These are phyloP conservation scores for Setomelanomma holmii DNA, from an alignment of 2,329 filamentous ascomycete genomes.

Conservation along the genomic window DNA sequence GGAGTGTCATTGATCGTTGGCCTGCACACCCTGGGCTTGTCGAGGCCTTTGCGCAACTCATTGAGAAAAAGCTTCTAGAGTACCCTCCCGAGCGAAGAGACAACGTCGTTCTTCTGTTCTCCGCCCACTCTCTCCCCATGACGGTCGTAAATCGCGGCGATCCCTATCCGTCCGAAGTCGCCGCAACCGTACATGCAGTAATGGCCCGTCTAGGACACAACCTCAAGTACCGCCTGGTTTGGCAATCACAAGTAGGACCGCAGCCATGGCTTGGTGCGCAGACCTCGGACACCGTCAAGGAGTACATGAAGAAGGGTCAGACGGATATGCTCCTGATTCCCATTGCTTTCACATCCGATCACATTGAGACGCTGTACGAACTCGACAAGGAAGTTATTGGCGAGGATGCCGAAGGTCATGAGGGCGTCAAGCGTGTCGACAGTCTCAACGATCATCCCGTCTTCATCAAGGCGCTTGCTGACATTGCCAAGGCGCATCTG, in stretches of 20 bases:
- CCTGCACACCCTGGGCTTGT: slow-evolving; percentile 89
- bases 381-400: slow-evolving; percentile 94
- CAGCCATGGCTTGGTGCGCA: slow-evolving; percentile 95
- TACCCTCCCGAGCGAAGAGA: slow-evolving; percentile 84
- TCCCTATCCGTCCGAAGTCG: slow-evolving; percentile 93
- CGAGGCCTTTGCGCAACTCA: slow-evolving; percentile 90
- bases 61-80: slow-evolving; percentile 81
- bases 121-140: slow-evolving; percentile 96
- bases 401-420: slow-evolving; percentile 66
- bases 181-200: slow-evolving; percentile 94
- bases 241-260: slow-evolving; percentile 98
- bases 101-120: slow-evolving; percentile 87
- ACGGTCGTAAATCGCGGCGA: slow-evolving; percentile 96
- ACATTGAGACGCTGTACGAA: slow-evolving; percentile 96
- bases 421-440: slow-evolving; percentile 80
- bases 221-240: slow-evolving; percentile 92
- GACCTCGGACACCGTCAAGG: slow-evolving; percentile 84
- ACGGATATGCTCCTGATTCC: slow-evolving; percentile 91
- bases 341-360: slow-evolving; percentile 98
- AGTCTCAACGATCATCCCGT: slow-evolving; percentile 89
- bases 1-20: slow-evolving; percentile 99
- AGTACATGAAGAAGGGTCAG: slow-evolving; percentile 89
- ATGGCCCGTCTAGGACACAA: slow-evolving; percentile 88
- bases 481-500: slow-evolving; percentile 84
- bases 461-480: slow-evolving; percentile 88